Evolutionary conservation across 371 early-diverging fungal genomes (phyloP), one percentile per base, ranked within the genome.

Genomic region (Mortierella polycephala): DNA sequence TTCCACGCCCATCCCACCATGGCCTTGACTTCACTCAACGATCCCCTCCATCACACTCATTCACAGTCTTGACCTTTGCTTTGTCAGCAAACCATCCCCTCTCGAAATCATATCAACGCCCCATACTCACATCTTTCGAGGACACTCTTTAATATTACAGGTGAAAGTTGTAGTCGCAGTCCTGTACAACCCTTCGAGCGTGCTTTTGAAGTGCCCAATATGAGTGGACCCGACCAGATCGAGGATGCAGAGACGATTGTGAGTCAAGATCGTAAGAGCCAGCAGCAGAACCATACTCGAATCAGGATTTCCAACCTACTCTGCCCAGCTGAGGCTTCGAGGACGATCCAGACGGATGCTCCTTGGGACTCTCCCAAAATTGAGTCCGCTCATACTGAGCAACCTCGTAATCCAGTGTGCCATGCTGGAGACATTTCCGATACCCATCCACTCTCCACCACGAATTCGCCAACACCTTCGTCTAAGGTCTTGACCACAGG

Each of bases 271-370:
- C 57, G 56, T 11, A 57, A 60, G n/a, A 56, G 51, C 16, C 56
- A 61, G 7, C 62, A 64, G 16, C 68, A 67, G 9, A 62, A 20
- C 37, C 54, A 64, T 10, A 45, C 71, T 6, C 71, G 75, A 5
- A 69, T 75, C 13, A 42, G 40, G 18, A 70, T 75, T 37, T 47
- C 75, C 9, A 62, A 60, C 40, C 55, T 75, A 20, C 75, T 75
- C 21, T 75, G 75, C 40, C 51, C 75, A 21, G 55, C 62, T 14
- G 69, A 74, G 12, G 64, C 56, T 9, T 57, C 63, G 18, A 51
- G 60, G 6, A 11, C 57, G n/a, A 57, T 30, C 30, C 30, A 30
- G 30, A 30, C 57, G 45, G 18, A 62, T 44, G 60, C 64, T 16
- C 51, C 72, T 13, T 71, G 72, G 72, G 66, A 61, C 39, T 61